Evolutionary conservation across 2,329 filamentous ascomycete genomes (phyloP).

Genomic region (Harringtonia aguacate): DNA sequence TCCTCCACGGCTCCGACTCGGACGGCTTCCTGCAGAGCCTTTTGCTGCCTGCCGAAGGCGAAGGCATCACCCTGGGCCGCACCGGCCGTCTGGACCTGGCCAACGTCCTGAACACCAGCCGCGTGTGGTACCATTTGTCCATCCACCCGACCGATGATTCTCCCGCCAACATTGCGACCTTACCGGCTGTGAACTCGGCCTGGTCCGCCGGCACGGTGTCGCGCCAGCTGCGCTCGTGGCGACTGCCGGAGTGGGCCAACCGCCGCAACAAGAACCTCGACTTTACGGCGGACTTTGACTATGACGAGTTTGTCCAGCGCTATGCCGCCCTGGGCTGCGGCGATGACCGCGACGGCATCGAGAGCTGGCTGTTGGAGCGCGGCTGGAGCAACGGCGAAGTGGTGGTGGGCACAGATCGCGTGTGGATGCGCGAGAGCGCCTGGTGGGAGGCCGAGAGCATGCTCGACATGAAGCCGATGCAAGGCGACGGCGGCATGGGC

Average conservation of each 20-base stretch:
- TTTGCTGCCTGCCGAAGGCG: slow-evolving; percentile 64
- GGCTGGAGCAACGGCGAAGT: slow-evolving; percentile 99
- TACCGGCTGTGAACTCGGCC: slow-evolving; percentile 62
- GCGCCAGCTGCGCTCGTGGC: slow-evolving; percentile 84
- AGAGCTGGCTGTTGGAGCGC: slow-evolving; percentile 86
- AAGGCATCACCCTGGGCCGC: slow-evolving; percentile 73
- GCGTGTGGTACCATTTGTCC: slow-evolving; percentile 90
- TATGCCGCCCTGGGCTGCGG: slow-evolving; percentile 78
- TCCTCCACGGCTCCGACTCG: slow-evolving; percentile 69
- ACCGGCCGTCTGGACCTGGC: slow-evolving; percentile 70
- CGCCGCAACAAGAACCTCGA: slow-evolving; percentile 82
- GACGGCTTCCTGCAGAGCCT: slow-evolving; percentile 75
- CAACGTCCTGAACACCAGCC: slow-evolving; percentile 65
- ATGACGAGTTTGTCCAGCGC: slow-evolving; percentile 79
- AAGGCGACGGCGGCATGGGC: slow-evolving; percentile 13
- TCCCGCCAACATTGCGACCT: slow-evolving; percentile 61
- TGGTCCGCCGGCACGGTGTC: slow-evolving; percentile 95
- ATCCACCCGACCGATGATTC: slow-evolving; percentile 85
- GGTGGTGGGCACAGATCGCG: slow-evolving; percentile 76
- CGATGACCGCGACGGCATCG: slow-evolving; percentile 83
- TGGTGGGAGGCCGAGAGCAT: slow-evolving; percentile 99
- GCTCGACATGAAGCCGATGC: slow-evolving; percentile 72
- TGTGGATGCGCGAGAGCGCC: slow-evolving; percentile 88
- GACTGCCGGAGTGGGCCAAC: slow-evolving; percentile 93
- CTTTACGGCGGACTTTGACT: slow-evolving; percentile 93